phyloP scores from a whole-genome alignment of 345 rosid genomes.

The Populus pruinosa region DNA sequence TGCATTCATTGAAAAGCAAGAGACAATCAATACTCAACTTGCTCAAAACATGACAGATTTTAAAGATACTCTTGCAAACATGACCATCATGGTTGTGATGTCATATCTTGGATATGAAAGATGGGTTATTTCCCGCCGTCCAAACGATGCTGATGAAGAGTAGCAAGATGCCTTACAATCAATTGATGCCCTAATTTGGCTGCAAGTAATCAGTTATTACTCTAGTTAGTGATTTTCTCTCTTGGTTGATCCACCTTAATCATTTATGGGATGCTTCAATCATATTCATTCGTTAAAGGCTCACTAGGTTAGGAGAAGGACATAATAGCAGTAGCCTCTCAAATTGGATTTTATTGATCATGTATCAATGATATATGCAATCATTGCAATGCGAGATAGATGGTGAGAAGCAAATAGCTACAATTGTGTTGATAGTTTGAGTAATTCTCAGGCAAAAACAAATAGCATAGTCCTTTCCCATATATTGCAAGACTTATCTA shows the following conservation, averaged over 20 bases:
- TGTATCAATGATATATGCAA: neutral
- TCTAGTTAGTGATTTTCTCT: neutral
- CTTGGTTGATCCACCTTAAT: neutral
- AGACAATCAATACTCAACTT: no score
- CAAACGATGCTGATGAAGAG: neutral
- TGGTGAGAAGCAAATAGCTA: neutral
- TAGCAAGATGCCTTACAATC: neutral
- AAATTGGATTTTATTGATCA: neutral
- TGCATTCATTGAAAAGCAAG: no score
- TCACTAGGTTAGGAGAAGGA: no score
- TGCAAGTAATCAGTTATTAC: neutral
- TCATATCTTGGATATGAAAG: neutral
- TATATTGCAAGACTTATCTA: no score
- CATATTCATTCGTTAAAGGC: neutral
- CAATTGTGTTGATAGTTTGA: neutral
- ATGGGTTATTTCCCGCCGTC: neutral
- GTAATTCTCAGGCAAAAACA: neutral
- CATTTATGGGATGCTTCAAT: neutral
- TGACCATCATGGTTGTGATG: slow-evolving; percentile 3
- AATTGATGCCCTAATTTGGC: neutral
- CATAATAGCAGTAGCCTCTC: neutral
- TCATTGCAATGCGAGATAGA: neutral
- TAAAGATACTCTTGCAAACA: no score
- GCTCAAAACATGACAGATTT: no score
- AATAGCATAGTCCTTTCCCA: neutral